Evolutionary conservation across 1,284 basidiomycete species (phyloP).

Genomic region (Ustilago loliicola): DNA sequence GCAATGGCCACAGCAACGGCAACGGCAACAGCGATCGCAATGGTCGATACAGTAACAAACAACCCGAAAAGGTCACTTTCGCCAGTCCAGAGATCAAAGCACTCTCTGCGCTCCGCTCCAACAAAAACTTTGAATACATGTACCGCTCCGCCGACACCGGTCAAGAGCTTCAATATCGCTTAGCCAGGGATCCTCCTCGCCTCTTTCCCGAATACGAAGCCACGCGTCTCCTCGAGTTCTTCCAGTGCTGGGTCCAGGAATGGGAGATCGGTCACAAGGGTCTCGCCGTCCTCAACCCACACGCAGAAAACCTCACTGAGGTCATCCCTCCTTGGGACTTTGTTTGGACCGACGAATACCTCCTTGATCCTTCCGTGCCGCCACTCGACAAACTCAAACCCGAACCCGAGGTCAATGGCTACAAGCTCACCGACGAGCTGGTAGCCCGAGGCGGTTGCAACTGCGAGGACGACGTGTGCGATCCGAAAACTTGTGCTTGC

Average conservation of each 20-base stretch:
- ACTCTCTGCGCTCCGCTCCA: conserved; percentile 30
- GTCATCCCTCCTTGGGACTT: conserved; percentile 60
- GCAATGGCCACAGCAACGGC: neutral
- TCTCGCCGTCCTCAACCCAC: conserved; percentile 27
- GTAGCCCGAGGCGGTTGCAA: conserved; percentile 36
- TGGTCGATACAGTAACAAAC: neutral
- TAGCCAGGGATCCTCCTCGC: conserved; percentile 10
- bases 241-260: conserved; percentile 42
- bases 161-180: conserved; percentile 29
- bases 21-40: neutral
- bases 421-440: conserved; percentile 40
- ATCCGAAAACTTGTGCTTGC: conserved; percentile 55
- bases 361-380: conserved; percentile 36
- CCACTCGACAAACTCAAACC: conserved; percentile 13
- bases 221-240: conserved; percentile 18
- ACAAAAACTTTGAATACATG: conserved; percentile 12
- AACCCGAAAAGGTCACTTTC: conserved; percentile 26
- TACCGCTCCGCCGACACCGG: conserved; percentile 28
- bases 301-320: conserved; percentile 24
- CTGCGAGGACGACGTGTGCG: conserved; percentile 53
- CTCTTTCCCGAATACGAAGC: conserved; percentile 23
- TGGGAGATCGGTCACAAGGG: conserved; percentile 31
- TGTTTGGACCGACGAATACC: conserved; percentile 46
- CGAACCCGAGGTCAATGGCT: conserved; percentile 21
- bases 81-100: conserved; percentile 35